phyloP scores from a whole-genome alignment of 352 stramenopile species.

The Pythium myriotylum region DNA sequence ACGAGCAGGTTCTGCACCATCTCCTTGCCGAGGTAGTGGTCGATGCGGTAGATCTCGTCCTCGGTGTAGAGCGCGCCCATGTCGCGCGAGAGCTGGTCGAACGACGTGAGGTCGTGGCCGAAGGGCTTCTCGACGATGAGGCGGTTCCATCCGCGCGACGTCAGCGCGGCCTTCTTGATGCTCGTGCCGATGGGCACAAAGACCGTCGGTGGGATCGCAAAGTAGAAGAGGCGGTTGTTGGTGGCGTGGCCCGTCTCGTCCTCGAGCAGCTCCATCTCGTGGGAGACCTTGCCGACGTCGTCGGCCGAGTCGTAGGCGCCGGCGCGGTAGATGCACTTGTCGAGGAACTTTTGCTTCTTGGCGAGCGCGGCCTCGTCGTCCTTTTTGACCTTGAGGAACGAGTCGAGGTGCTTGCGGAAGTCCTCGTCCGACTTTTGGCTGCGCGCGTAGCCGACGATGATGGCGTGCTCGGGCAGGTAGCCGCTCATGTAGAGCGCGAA shows the following conservation, averaged over 20 bases:
- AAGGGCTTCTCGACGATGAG: slow-evolving; percentile 99
- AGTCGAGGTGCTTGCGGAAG: slow-evolving; percentile 79
- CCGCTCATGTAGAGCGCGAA: slow-evolving; percentile 83
- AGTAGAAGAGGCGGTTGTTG: slow-evolving; percentile 94
- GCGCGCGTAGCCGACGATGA: slow-evolving; percentile 88
- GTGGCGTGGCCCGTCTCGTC: slow-evolving; percentile 49
- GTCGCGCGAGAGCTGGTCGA: slow-evolving; percentile 89
- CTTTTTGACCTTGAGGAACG: slow-evolving; percentile 68
- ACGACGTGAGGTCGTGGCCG: slow-evolving; percentile 94
- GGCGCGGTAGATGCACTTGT: slow-evolving; percentile 75
- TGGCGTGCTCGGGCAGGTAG: slow-evolving; percentile 81
- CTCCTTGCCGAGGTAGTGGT: slow-evolving; percentile 97
- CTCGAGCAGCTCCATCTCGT: slow-evolving; percentile 72
- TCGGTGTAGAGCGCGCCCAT: slow-evolving; percentile 84
- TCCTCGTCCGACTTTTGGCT: slow-evolving; percentile 79
- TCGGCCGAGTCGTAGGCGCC: slow-evolving; percentile 87
- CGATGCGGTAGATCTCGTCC: slow-evolving; percentile 96
- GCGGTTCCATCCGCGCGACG: slow-evolving; percentile 92
- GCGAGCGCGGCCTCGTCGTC: slow-evolving; percentile 31
- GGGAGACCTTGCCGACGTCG: slow-evolving; percentile 69
- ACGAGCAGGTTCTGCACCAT: slow-evolving; percentile 98
- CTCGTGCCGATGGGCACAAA: slow-evolving; percentile 93
- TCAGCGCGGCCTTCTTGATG: slow-evolving; percentile 91
- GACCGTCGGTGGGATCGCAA: slow-evolving; percentile 96
- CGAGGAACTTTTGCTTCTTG: slow-evolving; percentile 74